Evolutionary conservation across 768 basidiomycete genomes (phyloP), one percentile per base, ranked within the genome.

Genomic region (Mycena belliarum): DNA sequence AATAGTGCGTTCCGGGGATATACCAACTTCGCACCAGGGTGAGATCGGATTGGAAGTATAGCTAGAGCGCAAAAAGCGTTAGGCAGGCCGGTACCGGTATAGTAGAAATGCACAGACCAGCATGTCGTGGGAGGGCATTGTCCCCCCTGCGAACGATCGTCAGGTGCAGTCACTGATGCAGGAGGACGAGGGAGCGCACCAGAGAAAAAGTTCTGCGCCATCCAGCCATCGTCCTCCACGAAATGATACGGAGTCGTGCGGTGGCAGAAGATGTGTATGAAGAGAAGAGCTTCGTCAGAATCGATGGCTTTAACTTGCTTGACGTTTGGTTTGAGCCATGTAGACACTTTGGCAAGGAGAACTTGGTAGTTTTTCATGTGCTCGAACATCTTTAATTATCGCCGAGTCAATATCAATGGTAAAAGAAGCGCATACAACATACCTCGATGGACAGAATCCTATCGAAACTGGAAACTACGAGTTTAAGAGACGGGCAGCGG

Each of bases 301-400:
- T 57, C 54, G 58, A 60, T 8, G 59, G 49, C 25, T 24, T 58
- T 35, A 35, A 62, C 44, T 26, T 40, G 18, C 10, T 64, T 61
- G 24, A 57, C 28, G 28, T 57, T 73, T 6, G 84, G 81, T 26
- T 79, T 75, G 14, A 89, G 76, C 88, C 87, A 91, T 10, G 78
- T 80, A 2, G 84, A 79, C 28, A 88, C 69, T 66, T 89, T 89
- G 50, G 73, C 70, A 56, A 89, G 73, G 10, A 89, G 79, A 10
- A 70, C 68, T 53, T 86, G 73, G 71, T 89, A 89, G 66, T 87
- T 87, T 72, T 88, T 88, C 86, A 88, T 87, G 68, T 89, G 87
- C 65, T 88, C 86, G 62, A 88, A 86, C 84, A 87, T 86, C 82
- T 84, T 32, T 32, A n/a, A n/a, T n/a, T n/a, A n/a, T 32, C 29